Evolutionary conservation across 768 basidiomycete genomes (phyloP), one percentile per base, ranked within the genome.

Genomic region (Russula abietina): DNA sequence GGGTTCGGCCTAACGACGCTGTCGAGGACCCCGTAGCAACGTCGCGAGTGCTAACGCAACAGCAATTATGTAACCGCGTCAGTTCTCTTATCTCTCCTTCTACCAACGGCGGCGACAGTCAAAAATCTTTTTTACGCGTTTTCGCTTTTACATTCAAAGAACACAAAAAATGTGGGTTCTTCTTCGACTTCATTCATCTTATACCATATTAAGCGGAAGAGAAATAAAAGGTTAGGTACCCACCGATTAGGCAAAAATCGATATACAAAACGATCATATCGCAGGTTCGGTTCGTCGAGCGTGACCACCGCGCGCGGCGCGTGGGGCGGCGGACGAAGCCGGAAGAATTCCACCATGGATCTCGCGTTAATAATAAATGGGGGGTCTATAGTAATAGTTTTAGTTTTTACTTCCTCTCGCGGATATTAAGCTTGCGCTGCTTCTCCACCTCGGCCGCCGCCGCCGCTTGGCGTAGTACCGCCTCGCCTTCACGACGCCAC

Each of bases 401-500:
- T n/a, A n/a, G n/a, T n/a, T n/a, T n/a, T n/a, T n/a, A 54, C 48
- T 41, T 60, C 55, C 65, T 60, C 36, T 68, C 67, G 12, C 65
- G 57, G 45, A 68, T 58, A 38, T 63, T 51, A 16, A 62, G 36
- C 52, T 70, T 69, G 39, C 61, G 64, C 48, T 72, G 72, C 56
- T 70, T 57, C 55, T 58, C 69, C 52, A 69, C 69, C 61, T 73
- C 76, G 54, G 74, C 75, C 61, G 82, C 80, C 41, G 74, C 75
- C 61, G 82, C 80, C 41, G 64, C 65, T 8, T 39, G 56, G 16
- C 82, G 74, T 2, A 80, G 73, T 30, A 75, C 69, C 70, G 76
- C 69, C 70, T 89, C 85, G 0, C 87, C 91, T 70, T 93, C 89
- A 61, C 78, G 80, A 67, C 84, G 77, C 93, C 92, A 95, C 68